Evolutionary conservation across 1,284 basidiomycete species (phyloP).

Genomic region (Neotropicomus parvogracilis): DNA sequence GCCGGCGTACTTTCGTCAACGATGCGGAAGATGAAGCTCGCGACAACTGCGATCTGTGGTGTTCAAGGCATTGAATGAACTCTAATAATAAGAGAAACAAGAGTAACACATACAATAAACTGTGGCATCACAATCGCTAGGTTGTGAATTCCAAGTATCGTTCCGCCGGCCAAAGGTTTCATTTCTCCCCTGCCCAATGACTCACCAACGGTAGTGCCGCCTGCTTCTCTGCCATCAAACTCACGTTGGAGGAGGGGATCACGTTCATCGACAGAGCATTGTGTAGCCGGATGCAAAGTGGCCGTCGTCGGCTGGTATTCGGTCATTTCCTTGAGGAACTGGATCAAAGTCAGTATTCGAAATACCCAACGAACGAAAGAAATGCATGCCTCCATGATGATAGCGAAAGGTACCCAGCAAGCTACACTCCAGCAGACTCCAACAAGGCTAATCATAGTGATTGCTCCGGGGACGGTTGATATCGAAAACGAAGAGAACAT

Average conservation of each 20-base stretch:
- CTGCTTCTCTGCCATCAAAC: conserved; percentile 37
- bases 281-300: conserved; percentile 1
- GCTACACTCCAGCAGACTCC: conserved; percentile 95
- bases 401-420: conserved; percentile 88
- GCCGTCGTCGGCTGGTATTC: conserved; percentile 10
- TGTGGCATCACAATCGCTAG: conserved; percentile 91
- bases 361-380: not conserved
- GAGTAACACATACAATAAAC: conserved; percentile 65
- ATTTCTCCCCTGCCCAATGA: conserved; percentile 39
- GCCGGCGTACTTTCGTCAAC: conserved; percentile 55
- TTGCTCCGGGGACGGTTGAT: conserved; percentile 68
- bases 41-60: conserved; percentile 78
- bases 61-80: not conserved
- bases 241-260: conserved; percentile 68
- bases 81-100: not conserved
- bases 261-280: conserved; percentile 40
- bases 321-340: conserved; percentile 82
- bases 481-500: conserved; percentile 86
- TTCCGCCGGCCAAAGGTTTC: conserved; percentile 80
- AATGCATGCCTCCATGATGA: conserved; percentile 82
- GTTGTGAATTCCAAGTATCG: conserved; percentile 93
- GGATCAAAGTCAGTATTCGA: conserved; percentile 8
- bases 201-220: conserved; percentile 39
- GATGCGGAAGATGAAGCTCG: conserved; percentile 82
- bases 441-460: conserved; percentile 75